These are phyloP conservation scores for Jaapia argillacea DNA, from an alignment of 768 basidiomycete species.

Conservation along the genomic window DNA sequence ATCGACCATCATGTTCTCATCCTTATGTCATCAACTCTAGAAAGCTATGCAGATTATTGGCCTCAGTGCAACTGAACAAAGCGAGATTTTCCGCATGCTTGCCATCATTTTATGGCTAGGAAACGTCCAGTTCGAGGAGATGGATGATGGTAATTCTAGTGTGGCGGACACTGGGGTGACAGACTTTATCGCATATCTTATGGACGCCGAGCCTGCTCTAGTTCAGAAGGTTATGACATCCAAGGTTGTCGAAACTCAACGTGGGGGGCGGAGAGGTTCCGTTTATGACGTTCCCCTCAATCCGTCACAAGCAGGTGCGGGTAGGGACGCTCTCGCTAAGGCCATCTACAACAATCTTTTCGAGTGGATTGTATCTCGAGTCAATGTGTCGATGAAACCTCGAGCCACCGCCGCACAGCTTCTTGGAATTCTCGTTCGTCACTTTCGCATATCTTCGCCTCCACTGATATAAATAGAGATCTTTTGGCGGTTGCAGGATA, in stretches of 20 bases:
- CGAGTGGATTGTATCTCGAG: slow-evolving; percentile 96
- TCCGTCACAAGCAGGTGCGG: slow-evolving; percentile 80
- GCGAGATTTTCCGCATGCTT: slow-evolving; percentile 88
- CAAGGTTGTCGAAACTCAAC: slow-evolving; percentile 84
- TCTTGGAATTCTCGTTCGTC: slow-evolving; percentile 81
- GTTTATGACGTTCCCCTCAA: slow-evolving; percentile 97
- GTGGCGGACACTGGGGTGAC: slow-evolving; percentile 82
- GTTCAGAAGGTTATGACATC: slow-evolving; percentile 85
- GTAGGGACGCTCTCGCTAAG: slow-evolving; percentile 87
- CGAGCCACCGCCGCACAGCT: slow-evolving; percentile 63
- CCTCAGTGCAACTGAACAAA: slow-evolving; percentile 75
- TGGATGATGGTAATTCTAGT: slow-evolving; percentile 80
- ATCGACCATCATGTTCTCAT: background rate
- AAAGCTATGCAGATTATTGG: slow-evolving; percentile 94
- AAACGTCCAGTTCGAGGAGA: slow-evolving; percentile 84
- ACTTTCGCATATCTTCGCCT: too few relatives aligned
- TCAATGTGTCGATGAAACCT: slow-evolving; percentile 95
- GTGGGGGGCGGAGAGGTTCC: slow-evolving; percentile 87
- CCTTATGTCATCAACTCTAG: slow-evolving; percentile 26
- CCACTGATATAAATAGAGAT: too few relatives aligned
- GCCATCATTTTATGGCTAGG: slow-evolving; percentile 93
- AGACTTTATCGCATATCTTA: slow-evolving; percentile 90
- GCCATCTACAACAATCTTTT: slow-evolving; percentile 98
- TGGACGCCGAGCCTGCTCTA: slow-evolving; percentile 72
- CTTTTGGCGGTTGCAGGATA: too few relatives aligned